Conservation (phyloP, 73 alveolate genomes). For the Breviolum minutum region DNA sequence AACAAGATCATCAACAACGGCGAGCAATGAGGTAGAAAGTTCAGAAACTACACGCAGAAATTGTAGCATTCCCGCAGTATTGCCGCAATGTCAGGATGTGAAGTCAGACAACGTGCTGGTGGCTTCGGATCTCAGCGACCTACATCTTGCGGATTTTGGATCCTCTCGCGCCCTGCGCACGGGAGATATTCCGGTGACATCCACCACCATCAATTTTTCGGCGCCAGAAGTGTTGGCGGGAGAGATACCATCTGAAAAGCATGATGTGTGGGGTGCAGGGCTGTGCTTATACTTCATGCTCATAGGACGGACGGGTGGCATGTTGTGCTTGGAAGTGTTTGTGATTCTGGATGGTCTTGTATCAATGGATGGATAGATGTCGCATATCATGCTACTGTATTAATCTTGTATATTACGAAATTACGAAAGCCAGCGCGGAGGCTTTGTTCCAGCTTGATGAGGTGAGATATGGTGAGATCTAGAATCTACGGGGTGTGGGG, state of each 20-base stretch:
- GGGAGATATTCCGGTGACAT: constrained; percentile 24
- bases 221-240: constrained; percentile 65
- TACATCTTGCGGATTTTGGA: constrained; percentile 44
- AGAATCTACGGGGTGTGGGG: too few relatives aligned
- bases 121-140: neutral
- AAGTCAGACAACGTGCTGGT: constrained; percentile 61
- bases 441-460: too few relatives aligned
- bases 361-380: too few relatives aligned
- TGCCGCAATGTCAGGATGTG: neutral
- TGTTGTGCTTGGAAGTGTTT: too few relatives aligned
- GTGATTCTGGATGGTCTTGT: too few relatives aligned
- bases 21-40: too few relatives aligned
- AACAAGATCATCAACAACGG: neutral
- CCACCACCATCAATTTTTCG: constrained; percentile 46
- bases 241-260: constrained; percentile 34
- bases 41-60: neutral
- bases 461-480: too few relatives aligned
- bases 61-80: too few relatives aligned
- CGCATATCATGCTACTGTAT: too few relatives aligned
- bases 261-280: constrained; percentile 51
- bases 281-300: constrained; percentile 44
- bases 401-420: too few relatives aligned
- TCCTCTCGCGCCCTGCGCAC: constrained; percentile 35
- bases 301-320: neutral
- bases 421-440: too few relatives aligned